Conservation (phyloP, 2,329 filamentous ascomycete genomes). For the Trichoderma afroharzianum region DNA sequence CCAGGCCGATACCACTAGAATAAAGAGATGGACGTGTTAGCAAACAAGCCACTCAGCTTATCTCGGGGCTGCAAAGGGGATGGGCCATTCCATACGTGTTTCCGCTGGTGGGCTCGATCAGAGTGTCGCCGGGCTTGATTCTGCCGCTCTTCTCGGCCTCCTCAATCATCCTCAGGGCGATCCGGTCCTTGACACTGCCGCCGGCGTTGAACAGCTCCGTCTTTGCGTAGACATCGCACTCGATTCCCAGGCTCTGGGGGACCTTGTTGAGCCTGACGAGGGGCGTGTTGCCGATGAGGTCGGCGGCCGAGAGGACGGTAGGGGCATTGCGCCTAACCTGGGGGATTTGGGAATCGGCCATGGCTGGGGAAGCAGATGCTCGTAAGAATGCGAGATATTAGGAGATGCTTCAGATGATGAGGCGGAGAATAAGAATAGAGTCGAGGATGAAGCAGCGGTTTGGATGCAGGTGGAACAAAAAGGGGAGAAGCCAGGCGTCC, state of each 20-base stretch:
- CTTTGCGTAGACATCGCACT: constrained; percentile 86
- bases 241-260: constrained; percentile 83
- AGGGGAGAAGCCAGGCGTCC: not conserved
- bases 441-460: not conserved
- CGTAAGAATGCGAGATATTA: not conserved
- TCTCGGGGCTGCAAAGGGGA: constrained; percentile 17
- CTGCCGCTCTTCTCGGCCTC: constrained; percentile 86
- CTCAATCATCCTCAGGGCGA: constrained; percentile 96
- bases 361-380: constrained; percentile 12
- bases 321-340: constrained; percentile 32
- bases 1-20: constrained; percentile 76
- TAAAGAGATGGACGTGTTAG: constrained; percentile 26
- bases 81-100: constrained; percentile 60
- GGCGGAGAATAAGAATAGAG: not conserved
- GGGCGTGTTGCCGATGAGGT: constrained; percentile 95
- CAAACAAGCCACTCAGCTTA: not conserved
- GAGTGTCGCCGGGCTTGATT: constrained; percentile 93
- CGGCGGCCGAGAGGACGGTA: constrained; percentile 61
- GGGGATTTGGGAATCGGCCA: constrained; percentile 27
- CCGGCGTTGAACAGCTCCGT: constrained; percentile 92
- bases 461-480: not conserved
- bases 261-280: constrained; percentile 91
- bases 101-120: constrained; percentile 96
- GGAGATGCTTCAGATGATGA: not conserved
- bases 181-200: constrained; percentile 90